Evolutionary conservation across 257 asterid genomes (phyloP).

Genomic region (Nemophila menziesii): DNA sequence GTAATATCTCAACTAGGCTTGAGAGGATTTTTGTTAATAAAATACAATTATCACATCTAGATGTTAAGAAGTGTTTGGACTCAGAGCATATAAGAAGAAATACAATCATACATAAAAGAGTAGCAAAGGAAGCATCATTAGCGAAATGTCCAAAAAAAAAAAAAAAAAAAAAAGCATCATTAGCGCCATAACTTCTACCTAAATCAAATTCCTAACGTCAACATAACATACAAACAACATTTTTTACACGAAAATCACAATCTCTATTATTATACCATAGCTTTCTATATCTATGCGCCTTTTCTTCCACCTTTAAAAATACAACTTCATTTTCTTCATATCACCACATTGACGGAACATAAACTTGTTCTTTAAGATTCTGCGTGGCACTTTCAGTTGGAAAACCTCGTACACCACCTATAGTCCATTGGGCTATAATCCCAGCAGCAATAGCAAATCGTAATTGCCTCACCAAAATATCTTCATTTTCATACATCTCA

Average conservation of each 20-base stretch:
- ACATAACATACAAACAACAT: not conserved
- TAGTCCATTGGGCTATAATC: constrained; percentile 67
- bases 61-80: too few species aligned
- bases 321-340: not conserved
- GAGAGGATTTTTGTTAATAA: too few species aligned
- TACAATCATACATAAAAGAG: too few species aligned
- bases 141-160: too few species aligned
- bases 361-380: constrained; percentile 87
- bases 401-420: constrained; percentile 67
- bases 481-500: constrained; percentile 58
- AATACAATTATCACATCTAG: too few species aligned
- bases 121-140: not conserved
- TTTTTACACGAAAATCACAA: not conserved
- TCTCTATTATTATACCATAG: not conserved
- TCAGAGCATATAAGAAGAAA: too few species aligned
- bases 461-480: constrained; percentile 73
- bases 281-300: not conserved
- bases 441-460: constrained; percentile 48
- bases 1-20: too few species aligned
- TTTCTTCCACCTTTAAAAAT: not conserved
- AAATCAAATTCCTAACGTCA: not conserved
- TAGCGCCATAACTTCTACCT: not conserved
- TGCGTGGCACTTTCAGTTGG: constrained; percentile 92
- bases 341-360: constrained; percentile 90
- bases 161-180: too few species aligned